phyloP scores from a whole-genome alignment of 805 yeast genomes.

The Yamadazyma olivae region DNA sequence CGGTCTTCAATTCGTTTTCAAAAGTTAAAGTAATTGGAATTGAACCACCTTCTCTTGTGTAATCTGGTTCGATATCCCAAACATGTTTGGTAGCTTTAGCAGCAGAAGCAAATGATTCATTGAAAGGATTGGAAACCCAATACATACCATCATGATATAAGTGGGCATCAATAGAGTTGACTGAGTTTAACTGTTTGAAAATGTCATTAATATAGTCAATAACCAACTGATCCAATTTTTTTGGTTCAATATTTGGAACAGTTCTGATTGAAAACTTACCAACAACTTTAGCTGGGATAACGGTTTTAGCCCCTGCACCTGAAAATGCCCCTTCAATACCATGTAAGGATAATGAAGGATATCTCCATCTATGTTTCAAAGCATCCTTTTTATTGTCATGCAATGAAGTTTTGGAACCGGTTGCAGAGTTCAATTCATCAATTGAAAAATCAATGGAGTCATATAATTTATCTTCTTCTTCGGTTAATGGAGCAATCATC shows the following conservation, averaged over 20 bases:
- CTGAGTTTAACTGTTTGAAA: conserved; percentile 68
- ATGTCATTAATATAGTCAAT: conserved; percentile 62
- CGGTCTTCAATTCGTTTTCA: conserved; percentile 81
- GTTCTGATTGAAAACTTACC: conserved; percentile 98
- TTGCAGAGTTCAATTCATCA: conserved; percentile 80
- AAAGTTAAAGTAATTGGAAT: conserved; percentile 95
- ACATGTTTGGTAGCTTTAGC: conserved; percentile 90
- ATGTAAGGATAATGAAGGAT: conserved; percentile 91
- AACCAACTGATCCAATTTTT: conserved; percentile 75
- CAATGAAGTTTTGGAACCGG: conserved; percentile 83
- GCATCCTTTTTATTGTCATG: conserved; percentile 78
- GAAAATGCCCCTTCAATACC: conserved; percentile 98
- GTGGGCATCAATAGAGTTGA: conserved; percentile 69
- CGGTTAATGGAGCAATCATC: conserved; percentile 93
- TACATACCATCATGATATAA: conserved; percentile 93
- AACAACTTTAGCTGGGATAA: conserved; percentile 88
- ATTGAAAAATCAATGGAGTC: conserved; percentile 83
- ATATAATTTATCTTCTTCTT: conserved; percentile 72
- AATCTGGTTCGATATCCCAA: conserved; percentile 93
- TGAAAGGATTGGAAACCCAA: conserved; percentile 95
- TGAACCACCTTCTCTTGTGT: conserved; percentile 98
- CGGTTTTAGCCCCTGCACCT: conserved; percentile 96
- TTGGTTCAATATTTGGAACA: conserved; percentile 88
- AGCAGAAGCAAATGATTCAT: conserved; percentile 91
- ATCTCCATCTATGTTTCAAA: conserved; percentile 98